A percentile compares a stretch with the other conserved stretches of the same genome.
Conservation (phyloP, 1,139 yeast species). For the Candida sanyaensis region DNA sequence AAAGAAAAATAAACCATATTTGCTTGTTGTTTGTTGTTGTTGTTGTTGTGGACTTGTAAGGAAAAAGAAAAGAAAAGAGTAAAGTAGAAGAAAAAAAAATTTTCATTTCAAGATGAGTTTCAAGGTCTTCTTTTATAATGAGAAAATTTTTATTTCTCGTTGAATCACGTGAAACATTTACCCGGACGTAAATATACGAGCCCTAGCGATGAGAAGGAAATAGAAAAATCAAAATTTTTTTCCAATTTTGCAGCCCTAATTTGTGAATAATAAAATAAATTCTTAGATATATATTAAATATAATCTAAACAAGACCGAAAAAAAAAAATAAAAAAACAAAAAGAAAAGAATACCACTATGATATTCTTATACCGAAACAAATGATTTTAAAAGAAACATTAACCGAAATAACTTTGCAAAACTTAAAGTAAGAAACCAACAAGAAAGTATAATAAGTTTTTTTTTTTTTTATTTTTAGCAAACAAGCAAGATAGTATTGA, state of each 20-base stretch:
- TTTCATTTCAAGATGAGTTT: not conserved
- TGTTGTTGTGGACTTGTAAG: not conserved
- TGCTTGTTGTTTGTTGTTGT: not conserved
- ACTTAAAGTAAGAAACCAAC: not conserved
- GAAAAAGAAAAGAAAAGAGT: not conserved
- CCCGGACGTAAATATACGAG: not conserved
- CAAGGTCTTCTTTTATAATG: not conserved
- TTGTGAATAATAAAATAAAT: not conserved
- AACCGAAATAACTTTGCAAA: not conserved
- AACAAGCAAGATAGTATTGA: too few species aligned
- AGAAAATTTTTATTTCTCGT: not conserved
- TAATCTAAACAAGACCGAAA: too few species aligned
- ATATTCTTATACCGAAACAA: not conserved
- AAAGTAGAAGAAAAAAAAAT: not conserved
- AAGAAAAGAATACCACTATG: too few species aligned
- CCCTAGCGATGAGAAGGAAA: not conserved
- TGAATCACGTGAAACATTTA: not conserved
- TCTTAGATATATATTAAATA: too few species aligned
- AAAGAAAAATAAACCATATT: not conserved
- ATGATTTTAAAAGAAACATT: not conserved
- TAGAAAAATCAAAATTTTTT: not conserved
- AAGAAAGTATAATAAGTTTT: too few species aligned
- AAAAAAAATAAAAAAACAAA: too few species aligned
- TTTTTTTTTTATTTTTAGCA: too few species aligned
- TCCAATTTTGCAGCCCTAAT: not conserved